Base-by-base conservation (phyloP, 768 basidiomycete genomes). In the Russula brevipes region DNA sequence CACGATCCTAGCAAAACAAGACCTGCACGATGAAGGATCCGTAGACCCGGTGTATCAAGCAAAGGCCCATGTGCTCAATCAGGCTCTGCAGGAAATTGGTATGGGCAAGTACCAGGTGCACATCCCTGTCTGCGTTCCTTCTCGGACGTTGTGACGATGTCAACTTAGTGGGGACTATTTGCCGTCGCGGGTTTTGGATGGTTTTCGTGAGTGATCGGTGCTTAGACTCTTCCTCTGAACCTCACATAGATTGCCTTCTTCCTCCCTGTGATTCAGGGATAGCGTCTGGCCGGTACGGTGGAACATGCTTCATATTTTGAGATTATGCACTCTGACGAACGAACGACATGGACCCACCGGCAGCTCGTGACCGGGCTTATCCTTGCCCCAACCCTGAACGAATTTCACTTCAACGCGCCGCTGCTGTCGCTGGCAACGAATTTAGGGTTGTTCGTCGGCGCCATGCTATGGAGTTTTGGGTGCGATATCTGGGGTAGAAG, bases 171-270 rank as follows among this genome's bases (percentile, higher is more conserved):
- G 77, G 74, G 76, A 61, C 70, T 89, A 41, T 88, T 89, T 70
- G 59, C 82, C 56, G 85, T 87, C 35, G 80, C 86, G 17, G 88
- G 86, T 2, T 88, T 89, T 73, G 88, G 88, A 56, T 89, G 86
- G 87, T 80, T 88, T 62, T 82, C 85, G 86, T 87, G 71, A 72
- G 85, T 77, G 17, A 12, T 30, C 57, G 24, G 53, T 45, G 17
- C 12, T 11, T 39, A 49, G 8, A 17, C 19, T 11, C 19, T 11
- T 36, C 10, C 17, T 31, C 12, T 11, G 49, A 54, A 45, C 54
- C 16, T 55, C 54, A 46, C 47, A 41, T 9, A 39, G 30, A 14
- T 24, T 50, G 6, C 50, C 24, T 24, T 24, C 24, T 24, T 24
- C 24, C 24, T 53, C 5, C 9, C 38, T n/a, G 42, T 19, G 17